Evolutionary conservation across 306 rosid species (phyloP).

Genomic region (Trichosanthes truncata): DNA sequence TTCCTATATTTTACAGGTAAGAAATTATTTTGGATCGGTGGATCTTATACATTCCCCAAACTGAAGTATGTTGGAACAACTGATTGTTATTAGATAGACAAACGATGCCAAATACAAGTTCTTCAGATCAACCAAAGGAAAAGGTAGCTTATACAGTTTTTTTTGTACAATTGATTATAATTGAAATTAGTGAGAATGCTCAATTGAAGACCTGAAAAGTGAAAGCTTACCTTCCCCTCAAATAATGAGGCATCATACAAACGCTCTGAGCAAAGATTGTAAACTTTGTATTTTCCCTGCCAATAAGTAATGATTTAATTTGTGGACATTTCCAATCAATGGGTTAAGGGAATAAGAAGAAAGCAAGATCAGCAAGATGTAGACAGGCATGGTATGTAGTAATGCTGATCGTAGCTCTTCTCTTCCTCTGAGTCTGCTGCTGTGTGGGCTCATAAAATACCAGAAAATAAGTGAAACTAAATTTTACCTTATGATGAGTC

Average conservation of each 20-base stretch:
- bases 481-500: conserved; percentile 70
- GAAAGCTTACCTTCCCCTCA: conserved; percentile 72
- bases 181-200: not conserved
- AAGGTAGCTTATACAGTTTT: not conserved
- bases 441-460: not conserved
- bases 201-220: not conserved
- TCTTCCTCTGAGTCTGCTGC: not conserved
- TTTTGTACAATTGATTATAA: not conserved
- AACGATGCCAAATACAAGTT: not conserved
- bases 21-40: not conserved
- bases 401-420: not conserved
- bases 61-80: not conserved
- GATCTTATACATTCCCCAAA: not conserved
- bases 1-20: not conserved
- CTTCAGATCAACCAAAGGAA: conserved; percentile 13
- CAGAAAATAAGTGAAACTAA: not conserved
- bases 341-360: not conserved
- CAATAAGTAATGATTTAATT: conserved; percentile 13
- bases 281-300: conserved; percentile 93
- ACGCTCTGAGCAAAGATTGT: conserved; percentile 97
- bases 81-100: not conserved
- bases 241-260: conserved; percentile 83
- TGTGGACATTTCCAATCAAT: conserved; percentile 3
- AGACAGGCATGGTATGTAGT: not conserved
- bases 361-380: not conserved